phyloP scores from a whole-genome alignment of 2,329 filamentous ascomycete genomes.

The Pestalotiopsis sp. region DNA sequence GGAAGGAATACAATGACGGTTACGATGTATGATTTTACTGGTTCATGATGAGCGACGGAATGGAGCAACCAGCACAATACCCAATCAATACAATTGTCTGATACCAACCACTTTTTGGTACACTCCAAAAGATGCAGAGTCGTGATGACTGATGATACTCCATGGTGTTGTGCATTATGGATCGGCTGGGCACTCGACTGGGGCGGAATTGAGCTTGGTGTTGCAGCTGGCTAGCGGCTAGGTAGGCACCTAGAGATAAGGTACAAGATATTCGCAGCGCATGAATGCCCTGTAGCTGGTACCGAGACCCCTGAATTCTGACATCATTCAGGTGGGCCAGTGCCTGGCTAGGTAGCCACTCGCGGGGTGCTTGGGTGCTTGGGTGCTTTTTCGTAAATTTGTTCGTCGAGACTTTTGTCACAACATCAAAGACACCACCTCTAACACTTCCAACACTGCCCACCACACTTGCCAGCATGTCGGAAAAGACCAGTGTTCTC shows the following conservation, averaged over 20 bases:
- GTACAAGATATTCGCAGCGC: background rate
- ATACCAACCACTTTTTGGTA: background rate
- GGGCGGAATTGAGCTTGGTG: background rate
- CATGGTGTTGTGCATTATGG: background rate
- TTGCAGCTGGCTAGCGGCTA: too few species aligned
- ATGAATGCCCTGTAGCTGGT: background rate
- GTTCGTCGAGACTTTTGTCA: background rate
- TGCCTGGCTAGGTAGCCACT: background rate
- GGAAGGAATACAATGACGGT: background rate
- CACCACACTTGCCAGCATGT: background rate
- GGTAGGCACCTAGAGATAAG: too few species aligned
- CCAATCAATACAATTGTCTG: background rate
- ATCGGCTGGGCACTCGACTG: background rate
- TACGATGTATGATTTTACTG: background rate
- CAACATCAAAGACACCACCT: background rate
- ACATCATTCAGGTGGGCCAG: background rate
- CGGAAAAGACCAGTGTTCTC: conserved; percentile 67
- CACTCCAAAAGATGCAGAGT: background rate
- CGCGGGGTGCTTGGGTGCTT: background rate
- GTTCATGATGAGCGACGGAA: background rate
- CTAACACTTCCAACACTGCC: background rate
- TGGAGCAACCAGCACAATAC: background rate
- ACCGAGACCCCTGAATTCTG: background rate
- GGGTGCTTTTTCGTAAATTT: background rate
- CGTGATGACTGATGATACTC: too few species aligned